Base-by-base conservation (phyloP, 176 grass and related monocot genomes). In the Oryza glumipatula region DNA sequence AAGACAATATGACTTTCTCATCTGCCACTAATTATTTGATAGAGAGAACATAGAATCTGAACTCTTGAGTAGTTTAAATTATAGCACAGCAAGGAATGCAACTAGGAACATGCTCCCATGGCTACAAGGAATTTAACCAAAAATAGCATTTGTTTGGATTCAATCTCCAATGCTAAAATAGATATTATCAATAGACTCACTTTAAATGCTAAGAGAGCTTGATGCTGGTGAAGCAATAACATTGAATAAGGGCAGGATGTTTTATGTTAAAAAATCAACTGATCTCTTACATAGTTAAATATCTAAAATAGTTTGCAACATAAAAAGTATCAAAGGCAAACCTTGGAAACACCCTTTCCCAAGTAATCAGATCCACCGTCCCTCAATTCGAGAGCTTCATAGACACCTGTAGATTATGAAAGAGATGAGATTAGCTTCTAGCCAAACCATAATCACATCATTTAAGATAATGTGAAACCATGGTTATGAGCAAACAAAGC, bases 291-390 rank as follows among this genome's bases (percentile, higher is more conserved):
- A 58, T 21, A 58, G 17, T 21, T 58, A 58, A 1, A 19, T 4
- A 56, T 56, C 49, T 1, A 1, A 36, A 5, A 67, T 49, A 15
- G 7, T 10, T 44, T 74, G 38, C 3, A 46, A 24, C 21, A 72
- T 77, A 23, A 70, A 56, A 56, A 3, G 7, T 28, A 4, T 39
- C 72, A 3, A 14, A 19, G 19, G 1, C 56, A 73, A 80, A 95
- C 93, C 93, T 95, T 95, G 23, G 82, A 91, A 48, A 95, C 90
- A 79, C 93, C 93, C 84, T 95, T 92, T 23, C 93, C 93, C 82
- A 95, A 8, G 78, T 95, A 95, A 67, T 95, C 93, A 74, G 93
- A 92, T 72, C 93, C 93, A 75, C 93, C 93, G 67, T 95, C 93
- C 83, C 93, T 86, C 79, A 95, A 75, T 45, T 95, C 93, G 48